Conservation (phyloP, 768 basidiomycete genomes). For the Harrya chromipes region DNA sequence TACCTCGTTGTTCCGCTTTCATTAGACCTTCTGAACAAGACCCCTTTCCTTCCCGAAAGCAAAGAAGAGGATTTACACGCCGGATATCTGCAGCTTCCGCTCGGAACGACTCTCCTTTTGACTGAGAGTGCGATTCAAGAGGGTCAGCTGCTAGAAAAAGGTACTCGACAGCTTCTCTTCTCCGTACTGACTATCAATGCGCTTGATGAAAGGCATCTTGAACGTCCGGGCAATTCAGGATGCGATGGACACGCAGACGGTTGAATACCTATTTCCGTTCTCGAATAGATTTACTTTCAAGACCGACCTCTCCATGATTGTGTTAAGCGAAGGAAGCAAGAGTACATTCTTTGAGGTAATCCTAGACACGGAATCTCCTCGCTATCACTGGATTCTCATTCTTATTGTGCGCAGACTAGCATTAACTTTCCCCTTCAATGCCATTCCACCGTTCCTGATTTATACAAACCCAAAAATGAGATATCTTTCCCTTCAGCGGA, state of each 20-base stretch:
- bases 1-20: slow-evolving; percentile 57
- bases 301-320: slow-evolving; percentile 67
- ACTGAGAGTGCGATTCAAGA: slow-evolving; percentile 68
- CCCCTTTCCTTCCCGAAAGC: slow-evolving; percentile 58
- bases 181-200: neutral
- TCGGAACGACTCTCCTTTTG: slow-evolving; percentile 55
- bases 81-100: slow-evolving; percentile 70
- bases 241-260: slow-evolving; percentile 58
- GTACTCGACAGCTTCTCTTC: slow-evolving; percentile 18
- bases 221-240: slow-evolving; percentile 66
- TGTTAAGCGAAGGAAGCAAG: slow-evolving; percentile 60
- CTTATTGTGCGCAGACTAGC: slow-evolving; percentile 47
- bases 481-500: slow-evolving; percentile 46
- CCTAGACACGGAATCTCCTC: neutral
- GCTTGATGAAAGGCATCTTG: slow-evolving; percentile 44
- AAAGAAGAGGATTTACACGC: slow-evolving; percentile 72
- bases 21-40: slow-evolving; percentile 56
- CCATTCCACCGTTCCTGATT: slow-evolving; percentile 19
- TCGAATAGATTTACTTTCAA: slow-evolving; percentile 63
- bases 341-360: slow-evolving; percentile 71
- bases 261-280: slow-evolving; percentile 77
- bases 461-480: slow-evolving; percentile 50
- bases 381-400: neutral
- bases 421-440: slow-evolving; percentile 49
- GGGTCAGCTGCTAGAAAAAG: slow-evolving; percentile 57